Evolutionary conservation across 495 filamentous ascomycete species (phyloP).

Genomic region (Amniculicola lignicola): DNA sequence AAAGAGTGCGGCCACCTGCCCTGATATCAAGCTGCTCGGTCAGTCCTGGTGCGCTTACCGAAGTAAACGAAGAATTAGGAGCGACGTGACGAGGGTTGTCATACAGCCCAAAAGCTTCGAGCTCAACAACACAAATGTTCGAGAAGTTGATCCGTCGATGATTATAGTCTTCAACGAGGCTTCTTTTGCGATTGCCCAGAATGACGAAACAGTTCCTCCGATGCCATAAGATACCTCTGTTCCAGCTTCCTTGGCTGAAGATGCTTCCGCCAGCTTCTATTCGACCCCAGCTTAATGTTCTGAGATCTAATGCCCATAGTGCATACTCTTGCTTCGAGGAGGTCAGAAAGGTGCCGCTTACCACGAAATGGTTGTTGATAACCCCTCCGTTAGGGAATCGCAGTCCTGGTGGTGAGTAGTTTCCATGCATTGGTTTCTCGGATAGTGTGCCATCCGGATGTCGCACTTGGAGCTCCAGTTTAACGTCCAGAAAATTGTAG

Average conservation of each 20-base stretch:
- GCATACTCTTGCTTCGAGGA: slow-evolving; percentile 98
- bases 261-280: slow-evolving; percentile 94
- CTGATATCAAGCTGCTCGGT: slow-evolving; percentile 38
- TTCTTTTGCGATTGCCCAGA: slow-evolving; percentile 85
- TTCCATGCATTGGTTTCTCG: slow-evolving; percentile 84
- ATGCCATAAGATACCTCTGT: slow-evolving; percentile 88
- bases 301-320: slow-evolving; percentile 88
- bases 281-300: slow-evolving; percentile 83
- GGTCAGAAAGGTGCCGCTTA: slow-evolving; percentile 94
- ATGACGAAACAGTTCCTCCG: slow-evolving; percentile 92
- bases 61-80: slow-evolving; percentile 75
- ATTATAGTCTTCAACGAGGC: slow-evolving; percentile 96
- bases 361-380: slow-evolving; percentile 91
- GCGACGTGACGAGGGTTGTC: slow-evolving; percentile 81
- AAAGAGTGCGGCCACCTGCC: slow-evolving; percentile 65
- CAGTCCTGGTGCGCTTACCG: slow-evolving; percentile 63
- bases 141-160: slow-evolving; percentile 97
- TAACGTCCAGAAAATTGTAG: slow-evolving; percentile 97
- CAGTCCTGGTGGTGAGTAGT: slow-evolving; percentile 82
- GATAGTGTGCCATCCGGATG: slow-evolving; percentile 76
- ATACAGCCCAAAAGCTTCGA: slow-evolving; percentile 95
- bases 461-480: slow-evolving; percentile 87
- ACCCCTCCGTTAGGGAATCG: slow-evolving; percentile 94
- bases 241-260: slow-evolving; percentile 96
- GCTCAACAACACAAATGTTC: slow-evolving; percentile 90